Percentiles rank a stretch among this genome's conserved stretches.
These are phyloP conservation scores for Colletotrichum liaoningense DNA, from an alignment of 2,329 filamentous ascomycete species.

Conservation along the genomic window DNA sequence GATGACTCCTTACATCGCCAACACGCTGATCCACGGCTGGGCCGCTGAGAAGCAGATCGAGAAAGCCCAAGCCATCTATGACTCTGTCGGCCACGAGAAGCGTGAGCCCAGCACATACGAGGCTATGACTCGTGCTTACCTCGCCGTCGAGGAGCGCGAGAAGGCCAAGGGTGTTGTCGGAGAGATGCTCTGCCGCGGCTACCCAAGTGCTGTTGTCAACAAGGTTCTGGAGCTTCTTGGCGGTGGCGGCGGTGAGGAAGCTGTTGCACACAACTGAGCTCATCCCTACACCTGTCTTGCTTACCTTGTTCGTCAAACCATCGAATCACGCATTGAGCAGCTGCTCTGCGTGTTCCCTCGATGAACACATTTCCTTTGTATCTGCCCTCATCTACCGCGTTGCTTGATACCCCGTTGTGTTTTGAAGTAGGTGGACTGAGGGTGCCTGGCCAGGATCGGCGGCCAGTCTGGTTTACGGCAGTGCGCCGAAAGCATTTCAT, in stretches of 20 bases:
- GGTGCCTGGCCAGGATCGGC: conserved; percentile 33
- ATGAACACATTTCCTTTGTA: conserved; percentile 39
- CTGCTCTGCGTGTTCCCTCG: conserved; percentile 20
- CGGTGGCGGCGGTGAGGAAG: conserved; percentile 59
- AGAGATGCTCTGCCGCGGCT: conserved; percentile 92
- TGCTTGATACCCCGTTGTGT: conserved; percentile 45
- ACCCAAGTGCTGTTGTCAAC: conserved; percentile 89
- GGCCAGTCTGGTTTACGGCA: conserved; percentile 29
- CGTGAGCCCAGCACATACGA: conserved; percentile 98
- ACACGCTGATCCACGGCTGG: conserved; percentile 98
- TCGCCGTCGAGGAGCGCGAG: conserved; percentile 83
- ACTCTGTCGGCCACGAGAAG: conserved; percentile 79
- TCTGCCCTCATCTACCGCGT: conserved; percentile 39
- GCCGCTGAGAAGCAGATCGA: conserved; percentile 83
- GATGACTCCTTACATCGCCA: conserved; percentile 97
- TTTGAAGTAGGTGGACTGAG: conserved; percentile 32
- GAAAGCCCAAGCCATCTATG: conserved; percentile 84
- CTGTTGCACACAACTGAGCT: conserved; percentile 38
- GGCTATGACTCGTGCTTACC: conserved; percentile 94
- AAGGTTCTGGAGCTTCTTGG: conserved; percentile 94
- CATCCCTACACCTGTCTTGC: neutral
- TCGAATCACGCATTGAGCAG: conserved; percentile 24
- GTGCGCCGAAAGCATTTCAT: conserved; percentile 29
- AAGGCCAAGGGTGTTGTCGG: conserved; percentile 82
- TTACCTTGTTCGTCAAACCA: conserved; percentile 35